Conservation (phyloP, 805 yeast species). For the Saccharomycopsis olivae region DNA sequence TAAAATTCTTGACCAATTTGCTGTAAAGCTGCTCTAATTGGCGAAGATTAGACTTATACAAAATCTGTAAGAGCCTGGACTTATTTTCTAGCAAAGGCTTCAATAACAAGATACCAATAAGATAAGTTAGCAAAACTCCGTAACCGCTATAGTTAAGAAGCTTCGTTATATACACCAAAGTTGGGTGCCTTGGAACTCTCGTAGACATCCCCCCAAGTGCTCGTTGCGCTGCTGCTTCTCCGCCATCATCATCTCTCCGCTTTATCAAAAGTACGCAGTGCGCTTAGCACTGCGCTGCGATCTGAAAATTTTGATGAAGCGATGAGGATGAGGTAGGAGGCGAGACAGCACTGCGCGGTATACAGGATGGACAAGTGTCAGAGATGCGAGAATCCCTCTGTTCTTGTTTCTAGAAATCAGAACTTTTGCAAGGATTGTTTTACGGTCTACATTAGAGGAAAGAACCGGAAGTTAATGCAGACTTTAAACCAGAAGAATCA, state of each 20-base stretch:
- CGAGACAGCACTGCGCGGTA: no score
- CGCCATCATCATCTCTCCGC: background rate
- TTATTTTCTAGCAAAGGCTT: slow-evolving; percentile 16
- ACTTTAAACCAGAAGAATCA: slow-evolving; percentile 30
- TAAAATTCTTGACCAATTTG: slow-evolving; percentile 2
- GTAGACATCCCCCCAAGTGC: no score
- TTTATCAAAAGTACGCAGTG: background rate
- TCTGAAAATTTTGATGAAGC: background rate
- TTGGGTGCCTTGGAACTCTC: slow-evolving; percentile 11
- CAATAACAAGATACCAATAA: slow-evolving; percentile 10
- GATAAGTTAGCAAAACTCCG: slow-evolving; percentile 7
- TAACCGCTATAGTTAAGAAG: slow-evolving; percentile 16
- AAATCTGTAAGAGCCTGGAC: slow-evolving; percentile 1
- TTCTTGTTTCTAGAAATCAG: slow-evolving; percentile 30
- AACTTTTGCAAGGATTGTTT: slow-evolving; percentile 31
- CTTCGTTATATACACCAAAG: slow-evolving; percentile 13
- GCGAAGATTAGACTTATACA: slow-evolving; percentile 6
- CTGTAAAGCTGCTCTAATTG: slow-evolving; percentile 3
- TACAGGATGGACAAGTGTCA: slow-evolving; percentile 11
- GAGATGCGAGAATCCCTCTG: slow-evolving; percentile 28
- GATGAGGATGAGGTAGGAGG: no score
- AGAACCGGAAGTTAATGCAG: slow-evolving; percentile 34
- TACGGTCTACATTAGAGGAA: slow-evolving; percentile 32
- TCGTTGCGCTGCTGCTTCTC: no score
- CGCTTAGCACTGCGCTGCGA: no score